A percentile compares a stretch with the other conserved stretches of the same genome.
Conservation (phyloP, 139 green algal genomes). For the Auxenochlorella protothecoides region DNA sequence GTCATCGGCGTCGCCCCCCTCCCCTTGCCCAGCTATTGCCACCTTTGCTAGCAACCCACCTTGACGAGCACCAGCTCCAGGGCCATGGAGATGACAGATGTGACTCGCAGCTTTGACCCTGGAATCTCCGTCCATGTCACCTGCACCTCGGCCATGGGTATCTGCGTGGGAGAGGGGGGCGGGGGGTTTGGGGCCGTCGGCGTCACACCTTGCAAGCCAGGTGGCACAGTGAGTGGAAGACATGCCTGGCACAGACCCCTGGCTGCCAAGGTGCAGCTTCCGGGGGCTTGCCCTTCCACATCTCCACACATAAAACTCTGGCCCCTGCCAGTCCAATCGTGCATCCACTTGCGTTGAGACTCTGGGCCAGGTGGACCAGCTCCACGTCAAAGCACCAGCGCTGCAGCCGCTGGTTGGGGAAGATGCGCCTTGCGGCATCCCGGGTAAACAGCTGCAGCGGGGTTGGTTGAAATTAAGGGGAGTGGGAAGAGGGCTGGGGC, state of each 20-base stretch:
- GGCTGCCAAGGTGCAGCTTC: background rate
- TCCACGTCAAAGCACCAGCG: slow-evolving; percentile 98
- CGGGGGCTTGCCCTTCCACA: no score
- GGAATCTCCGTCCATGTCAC: slow-evolving; percentile 93
- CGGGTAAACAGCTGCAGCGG: slow-evolving; percentile 73
- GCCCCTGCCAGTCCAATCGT: background rate
- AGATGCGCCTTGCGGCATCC: slow-evolving; percentile 56
- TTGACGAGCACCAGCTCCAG: slow-evolving; percentile 65
- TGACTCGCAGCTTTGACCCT: slow-evolving; percentile 85
- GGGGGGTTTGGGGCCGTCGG: background rate
- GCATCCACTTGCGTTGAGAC: slow-evolving; percentile 42
- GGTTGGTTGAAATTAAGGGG: background rate
- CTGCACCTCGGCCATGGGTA: slow-evolving; percentile 42
- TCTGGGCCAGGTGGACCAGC: slow-evolving; percentile 72
- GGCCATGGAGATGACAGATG: slow-evolving; percentile 84
- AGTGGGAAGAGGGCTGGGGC: no score
- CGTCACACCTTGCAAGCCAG: no score
- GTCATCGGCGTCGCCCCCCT: no score
- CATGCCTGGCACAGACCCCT: background rate
- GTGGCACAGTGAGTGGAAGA: no score
- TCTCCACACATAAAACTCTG: background rate
- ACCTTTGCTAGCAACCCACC: slow-evolving; percentile 27
- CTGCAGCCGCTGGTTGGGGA: slow-evolving; percentile 81
- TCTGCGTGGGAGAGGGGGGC: background rate
- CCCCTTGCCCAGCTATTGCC: no score